phyloP scores from a whole-genome alignment of 2,329 filamentous ascomycete genomes.

The Calonectria naviculata region DNA sequence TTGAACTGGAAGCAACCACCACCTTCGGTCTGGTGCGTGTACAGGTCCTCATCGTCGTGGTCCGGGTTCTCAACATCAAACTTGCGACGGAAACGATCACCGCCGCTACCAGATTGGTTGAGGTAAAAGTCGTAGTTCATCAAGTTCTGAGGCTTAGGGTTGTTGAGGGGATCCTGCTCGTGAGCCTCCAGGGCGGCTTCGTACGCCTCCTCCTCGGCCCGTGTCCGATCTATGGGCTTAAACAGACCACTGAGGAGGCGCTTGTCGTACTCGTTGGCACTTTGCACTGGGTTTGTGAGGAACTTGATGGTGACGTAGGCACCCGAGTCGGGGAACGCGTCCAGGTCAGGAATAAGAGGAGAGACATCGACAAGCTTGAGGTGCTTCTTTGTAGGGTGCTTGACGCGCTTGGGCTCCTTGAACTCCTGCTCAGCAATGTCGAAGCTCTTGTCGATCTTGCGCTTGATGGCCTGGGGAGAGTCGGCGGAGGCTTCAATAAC shows the following conservation, averaged over 20 bases:
- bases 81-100: constrained; percentile 67
- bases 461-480: constrained; percentile 74
- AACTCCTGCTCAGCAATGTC: constrained; percentile 64
- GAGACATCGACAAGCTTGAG: constrained; percentile 69
- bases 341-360: constrained; percentile 73
- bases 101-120: constrained; percentile 58
- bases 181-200: constrained; percentile 63
- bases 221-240: constrained; percentile 66
- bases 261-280: constrained; percentile 63
- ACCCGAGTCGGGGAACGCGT: constrained; percentile 76
- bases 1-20: constrained; percentile 69
- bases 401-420: constrained; percentile 64
- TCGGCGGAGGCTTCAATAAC: constrained; percentile 71
- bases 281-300: constrained; percentile 70
- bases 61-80: constrained; percentile 69
- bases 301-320: constrained; percentile 79
- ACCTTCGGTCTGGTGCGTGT: constrained; percentile 61
- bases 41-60: constrained; percentile 64
- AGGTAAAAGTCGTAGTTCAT: constrained; percentile 78
- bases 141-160: constrained; percentile 66
- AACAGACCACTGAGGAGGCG: constrained; percentile 72
- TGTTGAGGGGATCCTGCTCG: constrained; percentile 65
- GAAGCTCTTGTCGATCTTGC: constrained; percentile 74
- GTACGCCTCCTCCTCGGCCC: constrained; percentile 64
- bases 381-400: constrained; percentile 68